These are phyloP conservation scores for Pseudopediastrum boryanum DNA, from an alignment of 139 green algal genomes.

Conservation along the genomic window DNA sequence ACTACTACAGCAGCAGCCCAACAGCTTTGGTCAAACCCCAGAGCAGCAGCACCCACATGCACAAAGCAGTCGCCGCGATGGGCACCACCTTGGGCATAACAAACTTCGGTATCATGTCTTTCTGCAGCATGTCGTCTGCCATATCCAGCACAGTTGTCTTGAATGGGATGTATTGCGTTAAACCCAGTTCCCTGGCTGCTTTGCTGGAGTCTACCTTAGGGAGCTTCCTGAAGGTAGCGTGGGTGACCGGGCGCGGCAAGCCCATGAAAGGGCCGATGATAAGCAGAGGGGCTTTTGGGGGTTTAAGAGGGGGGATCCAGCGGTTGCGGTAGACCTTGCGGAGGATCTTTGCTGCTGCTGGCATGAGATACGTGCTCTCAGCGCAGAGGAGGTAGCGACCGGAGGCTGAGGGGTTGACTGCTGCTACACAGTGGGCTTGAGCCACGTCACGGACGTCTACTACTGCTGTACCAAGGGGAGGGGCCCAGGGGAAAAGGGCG, in stretches of 20 bases:
- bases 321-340: not conserved
- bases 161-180: slow-evolving; percentile 26
- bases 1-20: no score
- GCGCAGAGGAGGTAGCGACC: slow-evolving; percentile 37
- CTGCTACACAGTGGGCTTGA: slow-evolving; percentile 57
- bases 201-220: slow-evolving; percentile 2
- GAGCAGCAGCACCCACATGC: no score
- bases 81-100: slow-evolving; percentile 7
- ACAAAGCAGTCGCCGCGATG: no score
- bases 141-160: slow-evolving; percentile 38
- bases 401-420: slow-evolving; percentile 4
- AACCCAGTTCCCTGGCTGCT: slow-evolving; percentile 31
- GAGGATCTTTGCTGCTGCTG: slow-evolving; percentile 29
- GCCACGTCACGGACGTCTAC: slow-evolving; percentile 66
- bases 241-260: slow-evolving; percentile 7
- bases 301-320: slow-evolving; percentile 28
- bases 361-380: slow-evolving; percentile 9
- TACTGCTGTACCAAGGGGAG: slow-evolving; percentile 22
- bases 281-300: slow-evolving; percentile 1
- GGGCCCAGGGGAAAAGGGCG: slow-evolving; percentile 38
- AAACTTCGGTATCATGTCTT: slow-evolving; percentile 32
- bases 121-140: slow-evolving; percentile 17
- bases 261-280: slow-evolving; percentile 38
- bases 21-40: no score
- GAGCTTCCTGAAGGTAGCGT: slow-evolving; percentile 28